phyloP scores from a whole-genome alignment of 805 yeast genomes.

The Isabelozyma rhagii region DNA sequence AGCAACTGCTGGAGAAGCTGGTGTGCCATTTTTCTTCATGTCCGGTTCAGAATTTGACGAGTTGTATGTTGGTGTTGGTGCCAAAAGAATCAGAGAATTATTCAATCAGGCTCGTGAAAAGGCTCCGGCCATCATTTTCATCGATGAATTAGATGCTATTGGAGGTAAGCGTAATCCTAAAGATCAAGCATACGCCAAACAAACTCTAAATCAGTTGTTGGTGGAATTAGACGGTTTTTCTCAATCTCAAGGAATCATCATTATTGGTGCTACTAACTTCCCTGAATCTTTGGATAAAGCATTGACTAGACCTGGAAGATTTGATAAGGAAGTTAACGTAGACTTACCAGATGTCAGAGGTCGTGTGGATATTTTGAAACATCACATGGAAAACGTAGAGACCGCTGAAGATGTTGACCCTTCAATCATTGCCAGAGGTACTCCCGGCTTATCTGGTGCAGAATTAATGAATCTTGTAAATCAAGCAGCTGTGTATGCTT shows the following conservation, averaged over 20 bases:
- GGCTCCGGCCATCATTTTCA: conserved; percentile 95
- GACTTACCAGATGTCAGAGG: conserved; percentile 98
- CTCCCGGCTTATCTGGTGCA: conserved; percentile 98
- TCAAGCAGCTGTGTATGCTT: conserved; percentile 97
- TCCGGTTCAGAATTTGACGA: conserved; percentile 98
- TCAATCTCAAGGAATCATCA: conserved; percentile 88
- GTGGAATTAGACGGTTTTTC: conserved; percentile 96
- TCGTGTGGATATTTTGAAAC: conserved; percentile 85
- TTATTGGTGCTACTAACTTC: conserved; percentile 97
- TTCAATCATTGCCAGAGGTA: conserved; percentile 88
- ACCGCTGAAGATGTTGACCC: conserved; percentile 84
- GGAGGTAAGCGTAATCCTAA: conserved; percentile 97
- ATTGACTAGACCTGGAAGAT: conserved; percentile 95
- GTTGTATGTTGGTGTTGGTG: conserved; percentile 98
- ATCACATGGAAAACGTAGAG: conserved; percentile 89
- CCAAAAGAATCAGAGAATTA: conserved; percentile 92
- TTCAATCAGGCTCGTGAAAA: conserved; percentile 90
- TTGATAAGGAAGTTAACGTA: conserved; percentile 92
- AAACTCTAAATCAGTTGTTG: conserved; percentile 90
- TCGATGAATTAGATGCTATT: conserved; percentile 97
- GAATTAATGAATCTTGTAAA: conserved; percentile 92
- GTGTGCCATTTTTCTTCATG: conserved; percentile 97
- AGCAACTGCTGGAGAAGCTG: conserved; percentile 99
- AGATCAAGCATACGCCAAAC: conserved; percentile 98
- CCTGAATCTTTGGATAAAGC: conserved; percentile 97